phyloP scores from a whole-genome alignment of 2,329 filamentous ascomycete genomes.

The Zasmidium angulare region DNA sequence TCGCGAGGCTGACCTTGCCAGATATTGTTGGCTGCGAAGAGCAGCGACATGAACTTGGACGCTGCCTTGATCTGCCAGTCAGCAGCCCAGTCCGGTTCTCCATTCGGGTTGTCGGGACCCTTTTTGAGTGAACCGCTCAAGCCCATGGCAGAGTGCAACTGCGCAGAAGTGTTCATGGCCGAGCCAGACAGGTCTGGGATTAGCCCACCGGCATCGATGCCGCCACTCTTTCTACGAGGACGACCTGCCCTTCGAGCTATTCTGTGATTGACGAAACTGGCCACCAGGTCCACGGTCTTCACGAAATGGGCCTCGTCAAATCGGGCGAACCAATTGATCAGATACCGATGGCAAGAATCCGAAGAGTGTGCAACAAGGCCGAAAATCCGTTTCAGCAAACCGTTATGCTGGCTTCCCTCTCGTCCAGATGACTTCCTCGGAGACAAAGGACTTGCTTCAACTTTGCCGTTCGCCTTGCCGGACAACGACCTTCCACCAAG shows the following conservation, averaged over 20 bases:
- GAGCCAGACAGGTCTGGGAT: conserved; percentile 70
- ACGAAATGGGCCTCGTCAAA: conserved; percentile 68
- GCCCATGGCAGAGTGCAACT: conserved; percentile 75
- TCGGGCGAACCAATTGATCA: conserved; percentile 76
- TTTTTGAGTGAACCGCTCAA: conserved; percentile 47
- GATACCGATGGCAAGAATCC: conserved; percentile 70
- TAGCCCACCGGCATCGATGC: conserved; percentile 62
- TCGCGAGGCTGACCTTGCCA: conserved; percentile 32
- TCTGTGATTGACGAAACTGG: conserved; percentile 78
- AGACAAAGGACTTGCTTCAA: conserved; percentile 20
- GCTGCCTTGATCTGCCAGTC: conserved; percentile 89
- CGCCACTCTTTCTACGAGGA: conserved; percentile 59
- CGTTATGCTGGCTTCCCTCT: conserved; percentile 69
- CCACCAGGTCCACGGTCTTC: conserved; percentile 71
- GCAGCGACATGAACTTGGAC: conserved; percentile 73
- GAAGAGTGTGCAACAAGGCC: conserved; percentile 77
- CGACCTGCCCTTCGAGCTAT: conserved; percentile 70
- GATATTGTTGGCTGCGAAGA: conserved; percentile 78
- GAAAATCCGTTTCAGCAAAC: conserved; percentile 79
- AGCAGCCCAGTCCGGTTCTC: conserved; percentile 64
- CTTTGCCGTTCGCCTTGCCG: conserved; percentile 17
- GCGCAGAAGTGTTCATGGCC: conserved; percentile 62
- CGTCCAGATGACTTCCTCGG: conserved; percentile 32
- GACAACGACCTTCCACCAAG: conserved; percentile 16
- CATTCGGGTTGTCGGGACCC: conserved; percentile 55